phyloP scores from a whole-genome alignment of 495 filamentous ascomycete genomes.

The Entonaema liquescens region DNA sequence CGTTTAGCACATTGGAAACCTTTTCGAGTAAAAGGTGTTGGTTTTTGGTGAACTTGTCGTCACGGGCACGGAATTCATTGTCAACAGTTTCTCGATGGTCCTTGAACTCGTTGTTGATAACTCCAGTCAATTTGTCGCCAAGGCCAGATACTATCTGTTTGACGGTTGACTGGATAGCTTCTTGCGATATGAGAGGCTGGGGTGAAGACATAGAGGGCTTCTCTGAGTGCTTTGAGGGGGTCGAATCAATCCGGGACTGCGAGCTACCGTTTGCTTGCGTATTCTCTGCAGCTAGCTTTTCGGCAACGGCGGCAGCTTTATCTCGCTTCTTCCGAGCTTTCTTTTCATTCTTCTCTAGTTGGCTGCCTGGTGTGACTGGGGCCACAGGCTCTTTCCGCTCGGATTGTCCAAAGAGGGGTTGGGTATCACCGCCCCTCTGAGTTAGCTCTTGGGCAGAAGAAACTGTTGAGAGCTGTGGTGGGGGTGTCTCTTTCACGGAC shows the following conservation, averaged over 20 bases:
- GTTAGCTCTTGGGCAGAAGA: constrained; percentile 26
- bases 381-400: constrained; percentile 55
- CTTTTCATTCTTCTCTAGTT: constrained; percentile 56
- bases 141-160: constrained; percentile 58
- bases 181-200: constrained; percentile 47
- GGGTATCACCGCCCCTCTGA: constrained; percentile 32
- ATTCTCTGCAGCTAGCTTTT: constrained; percentile 42
- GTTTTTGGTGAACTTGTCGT: constrained; percentile 52
- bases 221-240: constrained; percentile 29
- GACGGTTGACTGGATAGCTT: constrained; percentile 55
- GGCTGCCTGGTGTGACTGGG: constrained; percentile 46
- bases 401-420: constrained; percentile 24
- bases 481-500: constrained; percentile 50
- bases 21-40: constrained; percentile 73
- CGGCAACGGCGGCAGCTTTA: constrained; percentile 47
- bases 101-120: constrained; percentile 54
- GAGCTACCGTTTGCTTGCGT: constrained; percentile 40
- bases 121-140: constrained; percentile 52
- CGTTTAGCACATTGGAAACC: constrained; percentile 85
- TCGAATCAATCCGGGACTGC: constrained; percentile 34
- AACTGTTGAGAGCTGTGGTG: constrained; percentile 25
- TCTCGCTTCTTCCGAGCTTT: constrained; percentile 59
- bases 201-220: constrained; percentile 29
- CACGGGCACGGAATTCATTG: constrained; percentile 47
- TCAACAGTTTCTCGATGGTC: constrained; percentile 54